phyloP scores from a whole-genome alignment of 345 rosid genomes.

The Acer saccharum region DNA sequence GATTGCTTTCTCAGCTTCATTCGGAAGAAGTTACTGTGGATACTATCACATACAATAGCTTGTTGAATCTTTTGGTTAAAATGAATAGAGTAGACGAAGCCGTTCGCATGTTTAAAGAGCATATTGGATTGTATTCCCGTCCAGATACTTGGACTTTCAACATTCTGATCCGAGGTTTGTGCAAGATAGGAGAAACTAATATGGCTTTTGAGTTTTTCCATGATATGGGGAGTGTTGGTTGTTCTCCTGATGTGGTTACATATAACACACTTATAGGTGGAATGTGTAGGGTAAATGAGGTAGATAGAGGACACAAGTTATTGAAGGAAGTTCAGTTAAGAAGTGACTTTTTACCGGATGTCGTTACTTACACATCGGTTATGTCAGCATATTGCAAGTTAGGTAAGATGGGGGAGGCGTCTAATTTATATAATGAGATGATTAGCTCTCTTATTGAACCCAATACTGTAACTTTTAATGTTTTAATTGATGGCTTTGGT shows the following conservation, averaged over 20 bases:
- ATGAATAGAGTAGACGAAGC: slow-evolving; percentile 59
- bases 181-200: slow-evolving; percentile 49
- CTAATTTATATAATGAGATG: slow-evolving; percentile 62
- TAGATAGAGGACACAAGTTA: slow-evolving; percentile 53
- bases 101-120: slow-evolving; percentile 46
- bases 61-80: slow-evolving; percentile 62
- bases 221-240: slow-evolving; percentile 58
- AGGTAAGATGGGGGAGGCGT: slow-evolving; percentile 68
- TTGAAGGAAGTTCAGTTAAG: slow-evolving; percentile 47
- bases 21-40: slow-evolving; percentile 38
- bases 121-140: slow-evolving; percentile 40
- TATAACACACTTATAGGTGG: slow-evolving; percentile 83
- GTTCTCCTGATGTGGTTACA: slow-evolving; percentile 65
- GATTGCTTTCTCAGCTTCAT: slow-evolving; percentile 49
- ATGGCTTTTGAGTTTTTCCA: slow-evolving; percentile 53
- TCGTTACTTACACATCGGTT: slow-evolving; percentile 71
- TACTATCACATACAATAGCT: slow-evolving; percentile 44
- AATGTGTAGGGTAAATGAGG: slow-evolving; percentile 56
- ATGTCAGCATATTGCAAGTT: slow-evolving; percentile 77
- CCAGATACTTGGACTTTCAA: slow-evolving; percentile 75
- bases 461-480: slow-evolving; percentile 67
- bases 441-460: slow-evolving; percentile 48
- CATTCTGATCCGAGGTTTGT: slow-evolving; percentile 73
- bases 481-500: slow-evolving; percentile 79
- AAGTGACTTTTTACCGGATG: slow-evolving; percentile 47